These are phyloP conservation scores for Rhodotorula kratochvilovae DNA, from an alignment of 768 basidiomycete genomes.

Conservation along the genomic window DNA sequence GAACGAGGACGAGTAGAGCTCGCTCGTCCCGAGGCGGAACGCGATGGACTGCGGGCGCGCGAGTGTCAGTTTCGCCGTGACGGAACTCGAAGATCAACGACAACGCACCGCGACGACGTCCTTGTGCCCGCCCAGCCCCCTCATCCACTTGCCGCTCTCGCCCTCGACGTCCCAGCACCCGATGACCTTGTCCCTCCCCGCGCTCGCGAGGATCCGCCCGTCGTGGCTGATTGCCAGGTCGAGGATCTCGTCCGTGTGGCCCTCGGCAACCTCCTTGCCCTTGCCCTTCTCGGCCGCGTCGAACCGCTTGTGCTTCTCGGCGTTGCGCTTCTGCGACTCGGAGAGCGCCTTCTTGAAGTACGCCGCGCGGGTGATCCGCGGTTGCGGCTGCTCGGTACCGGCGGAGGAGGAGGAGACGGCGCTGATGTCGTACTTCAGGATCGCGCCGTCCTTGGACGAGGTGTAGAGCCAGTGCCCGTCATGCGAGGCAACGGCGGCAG, in stretches of 20 bases:
- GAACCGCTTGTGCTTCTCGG: conserved; percentile 21
- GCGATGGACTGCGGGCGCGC: conserved; percentile 55
- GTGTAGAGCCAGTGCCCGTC: conserved; percentile 75
- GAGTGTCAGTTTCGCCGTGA: conserved; percentile 42
- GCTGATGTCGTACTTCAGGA: conserved; percentile 74
- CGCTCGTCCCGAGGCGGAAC: conserved; percentile 71
- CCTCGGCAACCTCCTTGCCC: conserved; percentile 53
- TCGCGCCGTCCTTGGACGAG: conserved; percentile 81
- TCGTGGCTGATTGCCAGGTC: conserved; percentile 78
- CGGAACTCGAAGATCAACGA: not conserved
- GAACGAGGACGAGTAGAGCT: conserved; percentile 70
- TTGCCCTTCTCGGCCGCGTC: conserved; percentile 49
- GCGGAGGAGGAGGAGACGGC: conserved; percentile 47
- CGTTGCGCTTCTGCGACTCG: conserved; percentile 23
- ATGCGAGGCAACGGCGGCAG: conserved; percentile 71
- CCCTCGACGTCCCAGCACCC: conserved; percentile 72
- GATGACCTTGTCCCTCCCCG: conserved; percentile 73
- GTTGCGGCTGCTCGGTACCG: not conserved
- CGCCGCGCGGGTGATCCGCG: conserved; percentile 41
- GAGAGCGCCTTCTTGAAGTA: conserved; percentile 39
- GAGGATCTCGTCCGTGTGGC: conserved; percentile 83
- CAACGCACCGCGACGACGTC: conserved; percentile 63
- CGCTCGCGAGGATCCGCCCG: conserved; percentile 78
- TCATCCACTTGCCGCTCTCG: conserved; percentile 63
- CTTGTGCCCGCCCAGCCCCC: conserved; percentile 72